Evolutionary conservation across 495 filamentous ascomycete species (phyloP).

Genomic region (Saxophila tyrrhenica): DNA sequence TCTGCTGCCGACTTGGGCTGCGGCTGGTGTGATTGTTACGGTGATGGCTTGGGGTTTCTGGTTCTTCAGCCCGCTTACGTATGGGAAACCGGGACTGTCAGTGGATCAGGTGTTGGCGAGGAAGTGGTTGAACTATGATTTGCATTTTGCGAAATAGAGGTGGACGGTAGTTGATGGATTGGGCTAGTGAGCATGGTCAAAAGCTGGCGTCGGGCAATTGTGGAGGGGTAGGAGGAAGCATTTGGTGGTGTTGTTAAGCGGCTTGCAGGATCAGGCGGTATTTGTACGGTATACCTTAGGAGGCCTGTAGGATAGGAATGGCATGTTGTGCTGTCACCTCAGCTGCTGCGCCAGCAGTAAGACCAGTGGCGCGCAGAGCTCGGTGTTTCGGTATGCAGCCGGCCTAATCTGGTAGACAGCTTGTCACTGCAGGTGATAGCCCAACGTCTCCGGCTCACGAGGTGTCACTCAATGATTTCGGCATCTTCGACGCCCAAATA

Average conservation of each 20-base stretch:
- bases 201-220: no score
- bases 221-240: neutral
- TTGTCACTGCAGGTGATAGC: no score
- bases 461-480: no score
- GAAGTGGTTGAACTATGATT: constrained; percentile 93
- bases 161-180: no score
- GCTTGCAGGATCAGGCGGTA: neutral
- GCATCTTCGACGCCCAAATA: no score
- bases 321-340: neutral
- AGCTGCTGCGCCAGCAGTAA: neutral
- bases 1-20: constrained; percentile 66
- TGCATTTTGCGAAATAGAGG: constrained; percentile 94
- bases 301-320: no score
- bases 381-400: no score
- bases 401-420: no score
- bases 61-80: constrained; percentile 90
- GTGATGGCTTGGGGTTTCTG: constrained; percentile 67
- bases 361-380: no score
- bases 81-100: constrained; percentile 83
- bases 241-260: neutral
- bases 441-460: no score
- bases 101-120: constrained; percentile 69
- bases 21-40: constrained; percentile 54
- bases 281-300: neutral
- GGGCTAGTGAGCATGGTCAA: no score